Conservation (phyloP, 768 basidiomycete species). For the Suillus tomentosus region DNA sequence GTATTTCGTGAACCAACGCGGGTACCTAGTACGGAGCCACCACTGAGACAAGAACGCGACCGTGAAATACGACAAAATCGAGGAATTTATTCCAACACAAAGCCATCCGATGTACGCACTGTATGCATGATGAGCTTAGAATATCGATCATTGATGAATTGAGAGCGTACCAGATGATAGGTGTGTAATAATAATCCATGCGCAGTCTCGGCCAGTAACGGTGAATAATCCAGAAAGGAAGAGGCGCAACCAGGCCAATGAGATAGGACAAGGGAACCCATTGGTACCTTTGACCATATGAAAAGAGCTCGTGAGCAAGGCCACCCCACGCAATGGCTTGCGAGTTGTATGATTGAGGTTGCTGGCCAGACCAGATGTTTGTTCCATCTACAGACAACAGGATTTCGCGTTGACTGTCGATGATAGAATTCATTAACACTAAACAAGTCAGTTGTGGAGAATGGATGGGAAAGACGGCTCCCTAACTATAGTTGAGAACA, state of each 20-base stretch:
- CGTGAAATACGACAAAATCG: conserved; percentile 16
- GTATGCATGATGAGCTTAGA: conserved; percentile 12
- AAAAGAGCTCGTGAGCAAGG: conserved; percentile 37
- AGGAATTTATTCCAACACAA: conserved; percentile 32
- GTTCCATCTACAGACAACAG: conserved; percentile 58
- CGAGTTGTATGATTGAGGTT: conserved; percentile 32
- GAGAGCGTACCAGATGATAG: conserved; percentile 28
- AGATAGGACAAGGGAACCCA: conserved; percentile 43
- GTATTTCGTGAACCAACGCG: conserved; percentile 40
- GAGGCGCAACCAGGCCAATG: conserved; percentile 35
- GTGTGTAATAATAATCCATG: conserved; percentile 31
- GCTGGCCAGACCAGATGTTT: conserved; percentile 35
- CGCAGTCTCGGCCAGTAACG: conserved; percentile 35
- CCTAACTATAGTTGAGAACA: conserved; percentile 46
- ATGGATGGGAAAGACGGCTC: background rate
- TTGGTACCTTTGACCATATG: conserved; percentile 30
- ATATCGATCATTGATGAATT: background rate
- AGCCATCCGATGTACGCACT: conserved; percentile 24
- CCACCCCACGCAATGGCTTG: conserved; percentile 43
- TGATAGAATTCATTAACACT: conserved; percentile 62
- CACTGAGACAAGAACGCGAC: conserved; percentile 39
- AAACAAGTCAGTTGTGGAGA: conserved; percentile 10
- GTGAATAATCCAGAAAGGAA: conserved; percentile 45
- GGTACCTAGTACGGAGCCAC: conserved; percentile 38
- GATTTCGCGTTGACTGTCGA: conserved; percentile 50